phyloP scores from a whole-genome alignment of 75 land plant species.

The Selaginella tamariscina region DNA sequence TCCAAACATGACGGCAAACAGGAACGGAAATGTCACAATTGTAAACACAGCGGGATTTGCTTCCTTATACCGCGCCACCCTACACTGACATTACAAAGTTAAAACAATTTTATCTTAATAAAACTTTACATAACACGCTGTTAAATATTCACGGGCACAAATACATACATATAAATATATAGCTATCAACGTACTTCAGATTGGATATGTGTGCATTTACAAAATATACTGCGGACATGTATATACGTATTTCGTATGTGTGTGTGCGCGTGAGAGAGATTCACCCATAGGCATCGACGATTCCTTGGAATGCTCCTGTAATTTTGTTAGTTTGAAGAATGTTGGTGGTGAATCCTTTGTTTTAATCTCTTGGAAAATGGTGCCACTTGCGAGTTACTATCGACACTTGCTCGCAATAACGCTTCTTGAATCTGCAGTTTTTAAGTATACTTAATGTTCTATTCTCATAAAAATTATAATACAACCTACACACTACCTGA shows the following conservation, averaged over 20 bases:
- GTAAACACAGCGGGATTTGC: conserved; percentile 93
- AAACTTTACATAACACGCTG: not conserved
- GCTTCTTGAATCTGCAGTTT: conserved; percentile 78
- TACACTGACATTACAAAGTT: conserved; percentile 23
- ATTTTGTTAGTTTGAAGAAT: conserved; percentile 82
- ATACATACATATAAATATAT: too few species aligned
- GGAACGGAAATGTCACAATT: conserved; percentile 89
- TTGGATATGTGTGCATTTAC: too few species aligned
- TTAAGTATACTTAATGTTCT: not conserved
- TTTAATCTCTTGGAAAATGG: conserved; percentile 74
- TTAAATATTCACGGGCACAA: too few species aligned
- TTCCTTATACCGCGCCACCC: conserved; percentile 85
- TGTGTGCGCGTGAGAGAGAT: too few species aligned
- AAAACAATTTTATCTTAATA: not conserved
- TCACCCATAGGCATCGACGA: conserved; percentile 98
- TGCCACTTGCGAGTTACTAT: conserved; percentile 94
- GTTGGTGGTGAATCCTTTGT: conserved; percentile 84
- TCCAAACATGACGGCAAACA: conserved; percentile 99
- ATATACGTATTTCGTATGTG: too few species aligned
- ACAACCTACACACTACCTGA: conserved; percentile 36
- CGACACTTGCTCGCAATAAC: conserved; percentile 69
- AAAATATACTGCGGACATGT: too few species aligned
- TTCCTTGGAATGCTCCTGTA: conserved; percentile 84
- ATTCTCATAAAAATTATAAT: too few species aligned
- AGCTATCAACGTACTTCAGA: too few species aligned